Evolutionary conservation across 768 basidiomycete species (phyloP).

Genomic region (Calocera cornea): DNA sequence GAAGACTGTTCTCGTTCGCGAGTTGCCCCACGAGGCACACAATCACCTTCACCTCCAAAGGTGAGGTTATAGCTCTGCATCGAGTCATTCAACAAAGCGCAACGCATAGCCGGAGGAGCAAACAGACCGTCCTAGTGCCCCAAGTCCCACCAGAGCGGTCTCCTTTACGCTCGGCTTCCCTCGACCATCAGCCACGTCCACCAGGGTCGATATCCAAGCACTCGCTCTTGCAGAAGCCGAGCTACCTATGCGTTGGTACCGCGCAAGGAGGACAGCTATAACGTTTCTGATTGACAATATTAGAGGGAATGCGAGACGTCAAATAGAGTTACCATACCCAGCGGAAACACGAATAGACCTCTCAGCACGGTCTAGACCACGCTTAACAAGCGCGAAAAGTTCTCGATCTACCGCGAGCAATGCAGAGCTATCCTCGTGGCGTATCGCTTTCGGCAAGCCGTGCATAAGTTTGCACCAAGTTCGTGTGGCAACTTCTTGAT

Average conservation of each 20-base stretch:
- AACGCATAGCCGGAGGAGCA: conserved; percentile 4
- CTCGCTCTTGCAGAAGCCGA: background rate
- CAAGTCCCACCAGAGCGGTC: conserved; percentile 48
- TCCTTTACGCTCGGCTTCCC: conserved; percentile 42
- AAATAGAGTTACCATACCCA: background rate
- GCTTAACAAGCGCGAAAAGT: background rate
- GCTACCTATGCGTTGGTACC: background rate
- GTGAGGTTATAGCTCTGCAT: conserved; percentile 34
- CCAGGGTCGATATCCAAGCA: background rate
- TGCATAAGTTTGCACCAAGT: background rate
- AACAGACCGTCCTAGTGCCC: conserved; percentile 37
- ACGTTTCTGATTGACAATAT: background rate
- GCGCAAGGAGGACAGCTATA: background rate
- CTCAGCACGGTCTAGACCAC: background rate
- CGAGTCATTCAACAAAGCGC: conserved; percentile 37
- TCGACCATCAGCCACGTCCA: background rate
- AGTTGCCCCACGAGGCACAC: conserved; percentile 53
- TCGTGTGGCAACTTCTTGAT: background rate
- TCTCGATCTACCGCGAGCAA: background rate
- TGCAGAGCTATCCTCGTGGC: background rate
- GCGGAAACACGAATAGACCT: background rate
- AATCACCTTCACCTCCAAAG: conserved; percentile 25
- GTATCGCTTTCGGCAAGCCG: background rate
- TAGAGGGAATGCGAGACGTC: background rate
- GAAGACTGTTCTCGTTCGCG: conserved; percentile 49